These are phyloP conservation scores for Antrodiella citrinella DNA, from an alignment of 768 basidiomycete species.

Conservation along the genomic window DNA sequence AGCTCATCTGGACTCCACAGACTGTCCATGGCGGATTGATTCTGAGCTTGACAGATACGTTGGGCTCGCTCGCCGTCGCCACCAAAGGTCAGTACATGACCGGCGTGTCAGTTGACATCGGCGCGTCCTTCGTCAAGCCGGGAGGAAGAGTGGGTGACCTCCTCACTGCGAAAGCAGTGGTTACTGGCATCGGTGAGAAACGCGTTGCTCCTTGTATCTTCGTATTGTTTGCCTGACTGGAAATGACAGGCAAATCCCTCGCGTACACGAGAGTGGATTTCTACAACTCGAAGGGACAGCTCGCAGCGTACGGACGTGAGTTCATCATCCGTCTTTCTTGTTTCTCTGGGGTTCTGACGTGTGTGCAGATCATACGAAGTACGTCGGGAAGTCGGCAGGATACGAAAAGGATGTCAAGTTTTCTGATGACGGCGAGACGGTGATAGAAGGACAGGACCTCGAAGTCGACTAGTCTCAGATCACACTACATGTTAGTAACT, in stretches of 20 bases:
- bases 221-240: not conserved
- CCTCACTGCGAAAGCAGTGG: constrained; percentile 51
- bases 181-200: constrained; percentile 69
- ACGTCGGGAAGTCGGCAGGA: constrained; percentile 59
- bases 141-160: constrained; percentile 65
- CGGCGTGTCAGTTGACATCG: constrained; percentile 79
- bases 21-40: constrained; percentile 77
- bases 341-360: not conserved
- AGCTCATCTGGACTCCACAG: constrained; percentile 15
- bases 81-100: constrained; percentile 82
- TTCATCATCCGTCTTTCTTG: constrained; percentile 11
- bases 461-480: too few relatives aligned
- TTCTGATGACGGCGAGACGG: constrained; percentile 66
- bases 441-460: constrained; percentile 54
- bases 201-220: not conserved
- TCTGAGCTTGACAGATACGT: constrained; percentile 73
- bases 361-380: constrained; percentile 72
- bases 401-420: constrained; percentile 62
- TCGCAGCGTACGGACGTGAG: constrained; percentile 80
- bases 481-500: too few relatives aligned
- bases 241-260: constrained; percentile 58
- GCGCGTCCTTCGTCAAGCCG: constrained; percentile 67
- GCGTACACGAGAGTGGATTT: constrained; percentile 82
- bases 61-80: constrained; percentile 80
- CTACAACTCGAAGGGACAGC: constrained; percentile 49